A percentile compares a stretch with the other conserved stretches of the same genome.
Evolutionary conservation across 352 stramenopile species (phyloP).

Genomic region (Globisporangium recalcitrans): DNA sequence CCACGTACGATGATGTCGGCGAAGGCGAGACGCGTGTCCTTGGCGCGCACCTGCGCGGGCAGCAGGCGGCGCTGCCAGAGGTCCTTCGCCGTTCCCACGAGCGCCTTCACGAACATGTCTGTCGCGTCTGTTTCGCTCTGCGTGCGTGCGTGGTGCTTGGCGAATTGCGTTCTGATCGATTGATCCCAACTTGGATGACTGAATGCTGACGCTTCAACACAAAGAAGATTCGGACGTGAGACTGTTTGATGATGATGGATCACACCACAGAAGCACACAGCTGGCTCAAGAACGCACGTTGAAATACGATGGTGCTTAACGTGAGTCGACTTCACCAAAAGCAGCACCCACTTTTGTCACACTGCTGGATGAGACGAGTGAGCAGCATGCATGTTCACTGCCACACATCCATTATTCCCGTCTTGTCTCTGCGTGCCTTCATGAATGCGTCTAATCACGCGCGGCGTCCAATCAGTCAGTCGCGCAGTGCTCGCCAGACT

Average conservation of each 20-base stretch:
- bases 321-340: no score
- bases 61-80: slow-evolving; percentile 40
- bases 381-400: no score
- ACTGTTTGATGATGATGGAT: no score
- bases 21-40: slow-evolving; percentile 49
- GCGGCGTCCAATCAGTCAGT: slow-evolving; percentile 7
- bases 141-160: neutral
- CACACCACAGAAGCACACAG: no score
- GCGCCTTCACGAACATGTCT: slow-evolving; percentile 36
- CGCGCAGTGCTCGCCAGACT: neutral
- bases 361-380: no score
- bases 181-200: neutral
- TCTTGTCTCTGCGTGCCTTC: neutral
- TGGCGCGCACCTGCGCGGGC: slow-evolving; percentile 37
- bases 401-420: no score
- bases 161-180: neutral
- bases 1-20: slow-evolving; percentile 49
- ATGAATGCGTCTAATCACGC: slow-evolving; percentile 6
- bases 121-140: neutral
- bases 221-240: neutral
- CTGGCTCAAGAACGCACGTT: no score
- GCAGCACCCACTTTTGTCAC: no score
- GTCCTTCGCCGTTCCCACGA: slow-evolving; percentile 35
- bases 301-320: no score
- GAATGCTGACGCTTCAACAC: neutral